These are phyloP conservation scores for Paspalum vaginatum DNA, from an alignment of 176 grass and related monocot genomes.

Conservation along the genomic window DNA sequence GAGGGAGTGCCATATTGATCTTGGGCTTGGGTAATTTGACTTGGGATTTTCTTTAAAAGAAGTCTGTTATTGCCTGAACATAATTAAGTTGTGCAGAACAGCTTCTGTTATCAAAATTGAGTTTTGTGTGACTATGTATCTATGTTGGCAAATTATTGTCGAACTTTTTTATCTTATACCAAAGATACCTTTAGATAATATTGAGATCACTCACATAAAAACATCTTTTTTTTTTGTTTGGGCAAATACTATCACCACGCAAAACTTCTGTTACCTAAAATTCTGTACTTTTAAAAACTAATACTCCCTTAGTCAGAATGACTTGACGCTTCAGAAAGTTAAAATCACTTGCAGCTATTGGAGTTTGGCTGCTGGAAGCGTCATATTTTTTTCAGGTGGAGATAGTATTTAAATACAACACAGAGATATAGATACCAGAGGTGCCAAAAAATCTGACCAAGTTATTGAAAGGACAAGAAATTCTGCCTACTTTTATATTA, in stretches of 20 bases:
- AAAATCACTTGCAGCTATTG: no score
- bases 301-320: no score
- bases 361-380: no score
- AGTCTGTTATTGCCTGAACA: neutral
- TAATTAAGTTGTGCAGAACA: neutral
- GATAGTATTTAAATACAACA: neutral
- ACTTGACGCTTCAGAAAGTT: no score
- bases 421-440: neutral
- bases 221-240: neutral
- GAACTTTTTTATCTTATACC: neutral
- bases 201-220: neutral
- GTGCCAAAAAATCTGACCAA: neutral
- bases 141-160: neutral
- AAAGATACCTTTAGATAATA: neutral
- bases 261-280: neutral
- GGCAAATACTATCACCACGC: neutral
- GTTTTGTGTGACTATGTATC: neutral
- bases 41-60: neutral
- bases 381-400: no score
- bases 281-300: no score
- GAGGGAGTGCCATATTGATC: neutral
- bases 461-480: neutral
- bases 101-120: constrained; percentile 3
- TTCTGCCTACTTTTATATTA: neutral
- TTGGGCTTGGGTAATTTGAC: neutral